These are phyloP conservation scores for Scutellaria barbata DNA, from an alignment of 257 asterid genomes.

Conservation along the genomic window DNA sequence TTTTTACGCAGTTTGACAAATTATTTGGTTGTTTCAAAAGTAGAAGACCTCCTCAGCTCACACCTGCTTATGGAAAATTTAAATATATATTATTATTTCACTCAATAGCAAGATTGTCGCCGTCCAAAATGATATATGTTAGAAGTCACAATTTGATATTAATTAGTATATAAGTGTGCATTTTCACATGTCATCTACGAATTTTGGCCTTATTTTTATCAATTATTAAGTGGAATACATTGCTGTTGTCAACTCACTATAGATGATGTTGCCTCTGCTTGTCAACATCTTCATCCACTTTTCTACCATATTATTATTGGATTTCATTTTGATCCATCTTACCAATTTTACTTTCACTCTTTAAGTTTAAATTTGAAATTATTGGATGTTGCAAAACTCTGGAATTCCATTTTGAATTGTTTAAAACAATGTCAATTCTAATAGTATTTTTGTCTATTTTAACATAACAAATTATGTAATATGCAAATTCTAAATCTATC, in stretches of 20 bases:
- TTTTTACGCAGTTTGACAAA: too few species aligned
- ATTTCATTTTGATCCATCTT: too few species aligned
- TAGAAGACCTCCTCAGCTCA: background rate
- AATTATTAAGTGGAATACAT: slow-evolving; percentile 24
- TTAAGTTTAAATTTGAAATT: too few species aligned
- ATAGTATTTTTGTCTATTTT: too few species aligned
- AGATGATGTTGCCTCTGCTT: slow-evolving; percentile 24
- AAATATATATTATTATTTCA: background rate
- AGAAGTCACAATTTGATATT: background rate
- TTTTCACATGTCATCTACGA: slow-evolving; percentile 8
- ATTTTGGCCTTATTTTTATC: slow-evolving; percentile 1
- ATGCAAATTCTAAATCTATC: too few species aligned
- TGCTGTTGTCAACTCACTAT: slow-evolving; percentile 27
- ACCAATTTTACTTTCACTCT: too few species aligned
- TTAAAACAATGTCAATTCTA: too few species aligned
- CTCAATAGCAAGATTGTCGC: background rate
- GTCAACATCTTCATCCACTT: background rate
- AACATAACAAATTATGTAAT: too few species aligned
- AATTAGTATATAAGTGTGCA: background rate
- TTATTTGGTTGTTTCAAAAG: background rate
- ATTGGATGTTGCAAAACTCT: too few species aligned
- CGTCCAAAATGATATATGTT: slow-evolving; percentile 13
- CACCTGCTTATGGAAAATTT: background rate
- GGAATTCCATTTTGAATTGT: too few species aligned
- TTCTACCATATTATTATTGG: background rate